phyloP scores from a whole-genome alignment of 345 rosid species.

The sweet orange (Citrus sinensis) region DNA sequence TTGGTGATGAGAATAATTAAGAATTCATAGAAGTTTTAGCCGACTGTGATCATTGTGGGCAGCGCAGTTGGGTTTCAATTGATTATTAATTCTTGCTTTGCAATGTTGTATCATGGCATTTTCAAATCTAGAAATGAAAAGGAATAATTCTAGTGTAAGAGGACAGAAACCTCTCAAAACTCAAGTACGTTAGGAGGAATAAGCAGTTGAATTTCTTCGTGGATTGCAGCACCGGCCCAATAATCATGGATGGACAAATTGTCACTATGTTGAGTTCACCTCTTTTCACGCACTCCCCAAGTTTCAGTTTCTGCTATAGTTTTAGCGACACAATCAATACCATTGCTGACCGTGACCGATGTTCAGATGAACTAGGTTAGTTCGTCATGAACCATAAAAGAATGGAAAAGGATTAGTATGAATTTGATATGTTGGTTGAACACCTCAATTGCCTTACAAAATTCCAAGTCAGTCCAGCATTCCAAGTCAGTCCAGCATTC shows the following conservation, averaged over 20 bases:
- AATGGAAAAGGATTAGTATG: background rate
- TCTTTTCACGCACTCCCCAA: slow-evolving; percentile 31
- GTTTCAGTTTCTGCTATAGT: slow-evolving; percentile 49
- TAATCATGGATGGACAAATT: slow-evolving; percentile 39
- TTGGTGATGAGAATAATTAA: background rate
- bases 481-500: slow-evolving; percentile 40
- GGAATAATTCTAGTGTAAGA: background rate
- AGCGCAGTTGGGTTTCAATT: background rate
- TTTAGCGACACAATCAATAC: slow-evolving; percentile 33
- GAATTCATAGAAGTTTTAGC: background rate
- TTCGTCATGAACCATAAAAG: background rate
- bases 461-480: slow-evolving; percentile 40
- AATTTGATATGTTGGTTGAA: background rate
- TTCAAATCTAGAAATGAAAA: slow-evolving; percentile 1
- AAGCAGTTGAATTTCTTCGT: slow-evolving; percentile 45
- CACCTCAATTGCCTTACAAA: slow-evolving; percentile 30
- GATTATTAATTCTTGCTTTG: slow-evolving; percentile 1
- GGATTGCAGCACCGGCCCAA: slow-evolving; percentile 56
- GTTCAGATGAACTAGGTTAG: background rate
- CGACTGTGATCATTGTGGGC: background rate
- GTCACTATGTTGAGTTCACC: slow-evolving; percentile 34
- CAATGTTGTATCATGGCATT: background rate
- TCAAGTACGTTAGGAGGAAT: slow-evolving; percentile 17
- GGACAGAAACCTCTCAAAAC: background rate
- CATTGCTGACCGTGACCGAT: slow-evolving; percentile 20